Evolutionary conservation across 2,329 filamentous ascomycete species (phyloP), one percentile per base, ranked within the genome.

Genomic region (Exserohilum rostratum): DNA sequence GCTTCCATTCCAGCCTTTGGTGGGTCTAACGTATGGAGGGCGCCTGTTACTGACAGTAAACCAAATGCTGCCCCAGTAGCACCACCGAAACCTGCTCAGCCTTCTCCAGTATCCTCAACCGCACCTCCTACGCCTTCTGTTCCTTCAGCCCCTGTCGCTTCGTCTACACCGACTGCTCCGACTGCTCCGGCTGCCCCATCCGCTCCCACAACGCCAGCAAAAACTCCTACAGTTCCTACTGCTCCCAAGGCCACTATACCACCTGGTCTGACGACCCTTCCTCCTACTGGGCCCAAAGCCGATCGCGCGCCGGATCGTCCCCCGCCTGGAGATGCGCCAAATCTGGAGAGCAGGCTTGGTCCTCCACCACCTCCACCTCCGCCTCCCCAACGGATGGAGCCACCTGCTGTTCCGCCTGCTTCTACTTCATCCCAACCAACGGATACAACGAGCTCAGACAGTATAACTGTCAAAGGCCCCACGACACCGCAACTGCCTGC

Each of bases 1-100:
- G 80, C 82, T 57, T 81, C 82, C 47, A 82, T 85, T 12, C 83
- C 83, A 22, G 82, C 82, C n/a, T 85, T 85, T 68, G 80, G 80
- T 25, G 79, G 78, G 50, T 68, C 77, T 33, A 76, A 77, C 60
- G 77, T 77, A 20, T 79, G 77, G 77, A 74, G 72, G 57, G 75
- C 75, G 22, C 74, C 76, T 5, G 61, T 70, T 2, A 66, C 71
- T 46, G 72, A 76, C 39, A 55, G 55, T 11, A 78, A 76, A 61
- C 51, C 68, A 37, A 62, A 46, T 29, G 34, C 58, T 49, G 20
- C 58, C 15, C 39, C 63, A 55, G 49, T 54, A 30, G 71, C 73
- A 20, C 55, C 68, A 17, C 58, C 73, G 18, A 74, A 74, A 45
- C 63, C 60, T 46, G 47, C 58, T 42, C 65, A 66, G 29, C 38